Evolutionary conservation across 805 yeast genomes (phyloP).

Genomic region (Zygotorulaspora danielsina): DNA sequence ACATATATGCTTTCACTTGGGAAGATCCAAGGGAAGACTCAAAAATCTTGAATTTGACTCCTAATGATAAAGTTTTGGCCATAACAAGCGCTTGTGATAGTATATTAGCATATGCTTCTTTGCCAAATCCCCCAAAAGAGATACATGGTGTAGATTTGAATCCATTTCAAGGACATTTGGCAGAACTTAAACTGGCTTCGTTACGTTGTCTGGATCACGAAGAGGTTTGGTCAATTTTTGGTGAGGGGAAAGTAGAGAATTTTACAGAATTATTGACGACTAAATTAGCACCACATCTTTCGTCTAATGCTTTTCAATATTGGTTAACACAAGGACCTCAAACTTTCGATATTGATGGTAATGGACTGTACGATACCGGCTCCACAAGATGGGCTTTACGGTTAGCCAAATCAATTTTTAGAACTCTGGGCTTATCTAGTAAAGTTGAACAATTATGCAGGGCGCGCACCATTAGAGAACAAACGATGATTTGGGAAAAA

Average conservation of each 20-base stretch:
- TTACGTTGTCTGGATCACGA: slow-evolving; percentile 52
- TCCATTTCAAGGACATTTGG: slow-evolving; percentile 76
- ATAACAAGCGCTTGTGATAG: slow-evolving; percentile 88
- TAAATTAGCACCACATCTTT: slow-evolving; percentile 62
- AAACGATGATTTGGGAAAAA: slow-evolving; percentile 57
- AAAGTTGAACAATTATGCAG: slow-evolving; percentile 54
- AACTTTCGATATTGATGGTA: slow-evolving; percentile 51
- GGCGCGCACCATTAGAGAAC: slow-evolving; percentile 57
- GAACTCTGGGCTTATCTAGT: slow-evolving; percentile 47
- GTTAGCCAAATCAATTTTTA: slow-evolving; percentile 58
- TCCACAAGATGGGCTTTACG: slow-evolving; percentile 83
- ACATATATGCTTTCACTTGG: slow-evolving; percentile 87
- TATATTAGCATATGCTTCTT: slow-evolving; percentile 64
- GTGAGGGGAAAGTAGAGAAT: slow-evolving; percentile 60
- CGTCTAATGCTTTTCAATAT: slow-evolving; percentile 76
- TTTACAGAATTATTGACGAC: slow-evolving; percentile 49
- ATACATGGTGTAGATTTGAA: slow-evolving; percentile 84
- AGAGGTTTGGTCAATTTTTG: slow-evolving; percentile 72
- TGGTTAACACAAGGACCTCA: slow-evolving; percentile 64
- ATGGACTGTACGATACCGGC: slow-evolving; percentile 75
- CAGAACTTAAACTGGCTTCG: slow-evolving; percentile 74
- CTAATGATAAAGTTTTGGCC: slow-evolving; percentile 70
- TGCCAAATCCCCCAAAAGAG: slow-evolving; percentile 67
- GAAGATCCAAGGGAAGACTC: slow-evolving; percentile 84
- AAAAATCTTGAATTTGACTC: slow-evolving; percentile 53